Evolutionary conservation across 2,329 filamentous ascomycete species (phyloP).

Genomic region (Mycogone perniciosa): DNA sequence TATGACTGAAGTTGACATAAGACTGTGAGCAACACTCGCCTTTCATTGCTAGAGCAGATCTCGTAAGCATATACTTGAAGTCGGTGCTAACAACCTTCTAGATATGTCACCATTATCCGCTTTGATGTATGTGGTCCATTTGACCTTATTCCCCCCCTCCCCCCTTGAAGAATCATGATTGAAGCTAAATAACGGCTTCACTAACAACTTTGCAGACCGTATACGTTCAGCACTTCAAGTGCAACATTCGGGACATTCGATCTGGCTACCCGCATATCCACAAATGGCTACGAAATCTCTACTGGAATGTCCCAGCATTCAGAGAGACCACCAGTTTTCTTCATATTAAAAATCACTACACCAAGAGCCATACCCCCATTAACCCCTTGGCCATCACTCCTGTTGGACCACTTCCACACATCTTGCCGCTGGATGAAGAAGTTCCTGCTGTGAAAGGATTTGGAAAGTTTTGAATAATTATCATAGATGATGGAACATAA

Average conservation of each 20-base stretch:
- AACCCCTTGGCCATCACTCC: conserved; percentile 70
- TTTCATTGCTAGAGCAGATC: neutral
- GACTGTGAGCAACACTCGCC: conserved; percentile 43
- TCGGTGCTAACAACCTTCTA: conserved; percentile 18
- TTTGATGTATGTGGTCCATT: conserved; percentile 44
- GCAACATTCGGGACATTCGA: conserved; percentile 76
- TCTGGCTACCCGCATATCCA: conserved; percentile 75
- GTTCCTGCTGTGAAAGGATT: conserved; percentile 48
- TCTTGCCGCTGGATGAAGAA: conserved; percentile 70
- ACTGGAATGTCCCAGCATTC: conserved; percentile 77
- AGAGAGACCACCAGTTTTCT: conserved; percentile 77
- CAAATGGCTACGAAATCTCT: conserved; percentile 71
- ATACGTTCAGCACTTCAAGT: conserved; percentile 83
- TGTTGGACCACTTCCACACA: conserved; percentile 73
- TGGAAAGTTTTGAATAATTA: neutral
- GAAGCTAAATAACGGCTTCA: neutral
- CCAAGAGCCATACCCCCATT: conserved; percentile 55
- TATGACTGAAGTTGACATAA: conserved; percentile 74
- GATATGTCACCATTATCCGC: conserved; percentile 61
- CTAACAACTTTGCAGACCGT: conserved; percentile 36
- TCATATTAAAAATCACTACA: conserved; percentile 79
- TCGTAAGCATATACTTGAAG: neutral
- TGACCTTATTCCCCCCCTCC: neutral
- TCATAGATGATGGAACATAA: neutral
- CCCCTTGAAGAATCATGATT: neutral